Evolutionary conservation across 164 flowering plant species (phyloP).

Genomic region (Aristolochia californica): DNA sequence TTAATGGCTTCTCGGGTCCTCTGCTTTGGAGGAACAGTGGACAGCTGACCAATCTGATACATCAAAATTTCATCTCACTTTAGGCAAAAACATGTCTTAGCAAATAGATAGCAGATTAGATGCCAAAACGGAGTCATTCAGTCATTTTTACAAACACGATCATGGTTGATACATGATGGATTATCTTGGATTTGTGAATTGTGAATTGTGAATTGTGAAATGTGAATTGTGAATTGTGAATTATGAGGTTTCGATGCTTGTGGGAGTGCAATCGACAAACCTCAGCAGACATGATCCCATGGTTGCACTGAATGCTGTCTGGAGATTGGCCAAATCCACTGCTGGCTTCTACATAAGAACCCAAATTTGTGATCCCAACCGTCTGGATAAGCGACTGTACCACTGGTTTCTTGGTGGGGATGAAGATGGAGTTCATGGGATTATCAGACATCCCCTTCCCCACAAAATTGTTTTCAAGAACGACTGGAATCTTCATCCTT

Average conservation of each 20-base stretch:
- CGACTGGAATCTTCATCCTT: conserved; percentile 47
- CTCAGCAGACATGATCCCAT: conserved; percentile 89
- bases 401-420: conserved; percentile 47
- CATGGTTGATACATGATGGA: neutral
- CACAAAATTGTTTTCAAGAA: conserved; percentile 46
- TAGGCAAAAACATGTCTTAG: no score
- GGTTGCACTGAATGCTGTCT: conserved; percentile 65
- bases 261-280: conserved; percentile 18
- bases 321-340: conserved; percentile 72
- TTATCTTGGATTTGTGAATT: neutral
- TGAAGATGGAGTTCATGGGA: conserved; percentile 69
- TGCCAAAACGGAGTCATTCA: no score
- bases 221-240: neutral
- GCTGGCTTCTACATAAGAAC: conserved; percentile 87
- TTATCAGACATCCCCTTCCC: conserved; percentile 89
- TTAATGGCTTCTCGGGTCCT: conserved; percentile 37
- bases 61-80: neutral
- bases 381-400: conserved; percentile 73
- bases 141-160: no score
- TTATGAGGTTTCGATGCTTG: neutral
- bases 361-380: conserved; percentile 81
- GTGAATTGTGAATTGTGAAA: neutral
- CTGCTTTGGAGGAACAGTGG: conserved; percentile 62
- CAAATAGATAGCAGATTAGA: no score
- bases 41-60: conserved; percentile 72